Conservation (phyloP, 495 filamentous ascomycete genomes). For the Saxophila tyrrhenica region DNA sequence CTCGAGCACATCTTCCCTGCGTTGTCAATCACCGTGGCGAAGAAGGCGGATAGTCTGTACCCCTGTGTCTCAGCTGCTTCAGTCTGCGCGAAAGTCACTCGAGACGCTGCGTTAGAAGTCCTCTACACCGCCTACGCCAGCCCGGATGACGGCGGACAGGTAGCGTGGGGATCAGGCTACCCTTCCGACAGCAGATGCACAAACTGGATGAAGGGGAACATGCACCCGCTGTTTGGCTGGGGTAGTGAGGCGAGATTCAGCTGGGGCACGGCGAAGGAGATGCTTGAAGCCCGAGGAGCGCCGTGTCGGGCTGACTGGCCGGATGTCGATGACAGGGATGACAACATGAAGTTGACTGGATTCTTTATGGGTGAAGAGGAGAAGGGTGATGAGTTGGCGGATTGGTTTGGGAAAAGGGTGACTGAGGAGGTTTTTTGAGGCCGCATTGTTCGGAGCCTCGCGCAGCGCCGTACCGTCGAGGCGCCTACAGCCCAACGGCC, state of each 20-base stretch:
- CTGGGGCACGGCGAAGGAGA: constrained; percentile 89
- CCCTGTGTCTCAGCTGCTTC: constrained; percentile 88
- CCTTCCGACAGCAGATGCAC: constrained; percentile 77
- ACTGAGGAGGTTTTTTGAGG: constrained; percentile 46
- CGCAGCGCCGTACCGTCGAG: no score
- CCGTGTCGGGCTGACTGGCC: constrained; percentile 77
- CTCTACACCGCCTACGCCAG: constrained; percentile 43
- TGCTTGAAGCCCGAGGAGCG: constrained; percentile 58
- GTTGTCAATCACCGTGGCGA: constrained; percentile 71
- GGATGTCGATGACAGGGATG: constrained; percentile 51
- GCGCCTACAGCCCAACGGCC: no score
- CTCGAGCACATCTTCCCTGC: constrained; percentile 76
- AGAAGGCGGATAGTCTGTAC: constrained; percentile 91
- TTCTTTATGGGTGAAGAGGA: constrained; percentile 48
- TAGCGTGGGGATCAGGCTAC: constrained; percentile 81
- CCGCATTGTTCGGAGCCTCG: background rate
- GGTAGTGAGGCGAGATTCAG: constrained; percentile 83
- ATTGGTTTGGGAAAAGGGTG: constrained; percentile 53
- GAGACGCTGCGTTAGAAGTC: constrained; percentile 77
- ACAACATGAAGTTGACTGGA: constrained; percentile 56
- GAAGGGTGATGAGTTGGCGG: constrained; percentile 41
- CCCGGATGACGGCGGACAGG: constrained; percentile 2
- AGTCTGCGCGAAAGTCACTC: constrained; percentile 90
- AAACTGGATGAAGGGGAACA: constrained; percentile 68
- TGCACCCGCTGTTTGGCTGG: constrained; percentile 95